Percentiles rank a stretch among this genome's conserved stretches.
These are phyloP conservation scores for Arthrinium puccinioides DNA, from an alignment of 2,329 filamentous ascomycete species.

Conservation along the genomic window DNA sequence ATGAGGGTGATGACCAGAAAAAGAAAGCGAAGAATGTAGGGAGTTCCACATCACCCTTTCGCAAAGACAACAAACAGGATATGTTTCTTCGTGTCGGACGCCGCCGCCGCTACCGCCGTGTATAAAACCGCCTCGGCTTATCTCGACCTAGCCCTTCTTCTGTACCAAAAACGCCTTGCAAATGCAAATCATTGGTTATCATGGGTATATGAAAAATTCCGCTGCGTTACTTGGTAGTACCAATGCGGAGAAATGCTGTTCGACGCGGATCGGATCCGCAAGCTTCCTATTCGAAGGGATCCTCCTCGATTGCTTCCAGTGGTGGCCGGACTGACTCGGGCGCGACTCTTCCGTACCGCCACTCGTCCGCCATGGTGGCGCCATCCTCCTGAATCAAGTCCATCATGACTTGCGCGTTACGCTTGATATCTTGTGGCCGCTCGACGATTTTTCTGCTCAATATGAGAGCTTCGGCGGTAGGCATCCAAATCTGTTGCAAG, in stretches of 20 bases:
- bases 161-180: background rate
- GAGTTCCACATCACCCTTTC: too few species aligned
- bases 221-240: too few species aligned
- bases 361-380: conserved; percentile 52
- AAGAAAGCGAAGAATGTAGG: too few species aligned
- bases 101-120: background rate
- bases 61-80: too few species aligned
- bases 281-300: conserved; percentile 30
- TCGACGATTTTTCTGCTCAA: conserved; percentile 52
- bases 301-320: conserved; percentile 44
- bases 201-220: conserved; percentile 1
- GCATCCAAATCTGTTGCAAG: conserved; percentile 54
- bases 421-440: conserved; percentile 52
- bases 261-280: too few species aligned
- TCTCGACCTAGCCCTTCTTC: background rate
- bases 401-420: conserved; percentile 54
- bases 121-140: background rate
- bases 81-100: too few species aligned
- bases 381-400: conserved; percentile 59
- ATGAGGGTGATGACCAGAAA: too few species aligned
- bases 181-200: background rate
- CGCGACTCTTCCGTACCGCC: conserved; percentile 49
- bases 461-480: conserved; percentile 55
- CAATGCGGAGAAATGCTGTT: too few species aligned
- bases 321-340: conserved; percentile 49